These are phyloP conservation scores for Pugionium cornutum DNA, from an alignment of 345 rosid genomes.

Conservation along the genomic window DNA sequence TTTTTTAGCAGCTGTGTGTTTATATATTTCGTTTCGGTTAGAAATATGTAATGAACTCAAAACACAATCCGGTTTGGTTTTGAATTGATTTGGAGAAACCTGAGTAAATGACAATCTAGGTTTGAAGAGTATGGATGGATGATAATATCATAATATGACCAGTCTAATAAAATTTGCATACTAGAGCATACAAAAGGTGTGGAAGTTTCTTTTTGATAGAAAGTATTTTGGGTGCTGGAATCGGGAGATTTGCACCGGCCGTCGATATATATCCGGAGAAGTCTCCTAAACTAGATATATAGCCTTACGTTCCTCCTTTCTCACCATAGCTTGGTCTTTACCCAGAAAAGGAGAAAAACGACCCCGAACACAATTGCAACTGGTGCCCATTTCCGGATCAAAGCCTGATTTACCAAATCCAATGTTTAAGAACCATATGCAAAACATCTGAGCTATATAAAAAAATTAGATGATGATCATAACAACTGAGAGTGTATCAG, in stretches of 20 bases:
- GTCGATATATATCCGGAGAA: slow-evolving; percentile 27
- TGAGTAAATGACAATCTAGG: slow-evolving; percentile 18
- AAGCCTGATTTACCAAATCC: slow-evolving; percentile 56
- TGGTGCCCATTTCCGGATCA: slow-evolving; percentile 99
- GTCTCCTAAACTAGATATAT: slow-evolving; percentile 33
- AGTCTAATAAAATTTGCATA: slow-evolving; percentile 35
- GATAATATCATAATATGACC: slow-evolving; percentile 10
- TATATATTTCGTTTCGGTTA: slow-evolving; percentile 11
- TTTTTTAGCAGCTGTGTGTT: no score
- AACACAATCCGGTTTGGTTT: neutral
- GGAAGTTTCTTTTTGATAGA: slow-evolving; percentile 31
- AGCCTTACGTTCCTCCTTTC: slow-evolving; percentile 17
- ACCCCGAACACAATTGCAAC: slow-evolving; percentile 89
- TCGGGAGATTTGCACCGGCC: slow-evolving; percentile 20
- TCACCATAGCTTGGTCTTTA: slow-evolving; percentile 86
- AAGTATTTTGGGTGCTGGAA: slow-evolving; percentile 25
- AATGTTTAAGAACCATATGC: slow-evolving; percentile 19
- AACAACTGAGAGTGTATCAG: neutral
- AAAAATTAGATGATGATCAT: neutral
- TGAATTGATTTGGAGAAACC: neutral
- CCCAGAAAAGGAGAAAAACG: slow-evolving; percentile 94
- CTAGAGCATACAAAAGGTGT: slow-evolving; percentile 44
- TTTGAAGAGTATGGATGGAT: slow-evolving; percentile 21
- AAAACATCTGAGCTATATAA: slow-evolving; percentile 4
- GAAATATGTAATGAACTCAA: slow-evolving; percentile 9